Evolutionary conservation across 2,329 filamentous ascomycete genomes (phyloP), one percentile per base, ranked within the genome.

Genomic region (Monosporascus ibericus): DNA sequence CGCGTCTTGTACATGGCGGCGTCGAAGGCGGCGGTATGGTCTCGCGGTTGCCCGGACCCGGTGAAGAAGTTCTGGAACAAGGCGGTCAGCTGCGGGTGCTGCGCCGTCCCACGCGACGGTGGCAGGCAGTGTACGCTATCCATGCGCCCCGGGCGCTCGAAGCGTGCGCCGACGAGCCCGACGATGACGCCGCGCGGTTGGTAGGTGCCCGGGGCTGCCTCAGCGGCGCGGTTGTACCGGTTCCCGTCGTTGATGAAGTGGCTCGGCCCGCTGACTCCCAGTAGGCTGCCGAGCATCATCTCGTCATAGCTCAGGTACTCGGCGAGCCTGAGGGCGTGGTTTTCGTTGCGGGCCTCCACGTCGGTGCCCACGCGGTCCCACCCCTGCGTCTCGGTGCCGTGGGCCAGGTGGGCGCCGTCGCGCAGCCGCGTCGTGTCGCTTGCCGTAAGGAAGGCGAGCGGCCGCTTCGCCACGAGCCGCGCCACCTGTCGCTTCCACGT

Each of bases 251-350:
- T 69, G 47, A 67, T 56, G 55, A 68, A 69, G 27, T 55, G 59
- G 44, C 65, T 68, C 0, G 64, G 58, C 1, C 63, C 58, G 51
- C 65, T 68, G 15, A 67, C 63, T 2, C 61, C 67, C 0, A 69
- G 24, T 8, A 69, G 54, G 34, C 63, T 64, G 7, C 64, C 55
- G 6, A 68, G 57, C 66, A 69, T 66, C 6, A 69, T 69, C 54
- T 69, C 66, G 47, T 69, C 67, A 46, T 69, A 69, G 48, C 62
- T 67, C 6, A 69, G 55, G 50, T 66, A 65, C 0, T 67, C 61
- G 2, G 37, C 3, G 1, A 34, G 30, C 30, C 30, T 34, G 30
- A 69, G 57, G 9, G 25, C 47, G 5, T 66, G 39, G 24, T 54
- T 20, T 1, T 15, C n/a, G 36, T 64, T 59, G 5, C 27, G 20